A percentile compares a stretch with the other conserved stretches of the same genome.
Evolutionary conservation across 2,329 filamentous ascomycete species (phyloP).

Genomic region (Ambrosiella beaveri): DNA sequence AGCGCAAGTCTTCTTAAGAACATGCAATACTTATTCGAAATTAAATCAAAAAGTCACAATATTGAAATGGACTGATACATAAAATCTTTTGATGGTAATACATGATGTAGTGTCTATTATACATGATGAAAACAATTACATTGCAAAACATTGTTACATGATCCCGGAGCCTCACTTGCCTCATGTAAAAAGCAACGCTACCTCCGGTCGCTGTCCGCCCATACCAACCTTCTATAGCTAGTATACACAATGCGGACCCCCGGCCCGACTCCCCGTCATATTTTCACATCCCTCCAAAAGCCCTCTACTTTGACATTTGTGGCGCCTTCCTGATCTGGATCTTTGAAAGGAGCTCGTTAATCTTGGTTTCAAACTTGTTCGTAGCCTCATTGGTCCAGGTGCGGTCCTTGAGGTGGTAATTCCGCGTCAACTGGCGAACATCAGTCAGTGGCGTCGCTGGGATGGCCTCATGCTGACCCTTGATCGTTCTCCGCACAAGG

Average conservation of each 20-base stretch:
- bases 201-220: not conserved
- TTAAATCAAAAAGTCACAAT: not conserved
- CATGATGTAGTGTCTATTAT: constrained; percentile 1
- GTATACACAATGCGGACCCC: not conserved
- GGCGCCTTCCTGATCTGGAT: constrained; percentile 2
- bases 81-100: not conserved
- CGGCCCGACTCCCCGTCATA: not conserved
- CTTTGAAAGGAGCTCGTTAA: constrained; percentile 8
- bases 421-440: constrained; percentile 20
- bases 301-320: not conserved
- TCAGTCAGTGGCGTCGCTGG: constrained; percentile 20
- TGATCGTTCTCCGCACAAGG: constrained; percentile 20
- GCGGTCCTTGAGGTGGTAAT: constrained; percentile 23
- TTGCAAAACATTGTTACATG: constrained; percentile 1
- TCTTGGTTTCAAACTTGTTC: constrained; percentile 24
- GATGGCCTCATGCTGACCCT: constrained; percentile 22
- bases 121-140: constrained; percentile 5
- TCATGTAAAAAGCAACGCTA: not conserved
- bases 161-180: not conserved
- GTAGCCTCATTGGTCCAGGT: constrained; percentile 22
- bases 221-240: not conserved
- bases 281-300: not conserved
- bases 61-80: not conserved
- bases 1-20: constrained; percentile 12
- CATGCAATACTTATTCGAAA: not conserved